phyloP scores from a whole-genome alignment of 1,284 basidiomycete genomes.

The Fomitiporia mediterranea region DNA sequence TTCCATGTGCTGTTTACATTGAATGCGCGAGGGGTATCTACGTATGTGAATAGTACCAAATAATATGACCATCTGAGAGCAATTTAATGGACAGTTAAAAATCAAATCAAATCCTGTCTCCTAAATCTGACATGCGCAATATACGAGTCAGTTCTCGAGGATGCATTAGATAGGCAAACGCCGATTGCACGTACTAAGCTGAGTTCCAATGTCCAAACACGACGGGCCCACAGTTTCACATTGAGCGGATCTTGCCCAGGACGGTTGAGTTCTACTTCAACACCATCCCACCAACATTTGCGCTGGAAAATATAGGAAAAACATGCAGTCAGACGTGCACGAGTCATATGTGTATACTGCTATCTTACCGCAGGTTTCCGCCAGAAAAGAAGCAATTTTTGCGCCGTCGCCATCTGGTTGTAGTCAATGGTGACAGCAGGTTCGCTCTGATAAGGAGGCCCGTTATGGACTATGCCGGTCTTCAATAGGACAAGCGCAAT shows the following conservation, averaged over 20 bases:
- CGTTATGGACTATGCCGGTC: slow-evolving; percentile 84
- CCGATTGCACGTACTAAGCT: slow-evolving; percentile 79
- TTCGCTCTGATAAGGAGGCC: slow-evolving; percentile 47
- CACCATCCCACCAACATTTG: slow-evolving; percentile 99
- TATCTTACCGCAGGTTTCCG: slow-evolving; percentile 90
- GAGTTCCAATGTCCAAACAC: slow-evolving; percentile 98
- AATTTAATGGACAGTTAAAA: not conserved
- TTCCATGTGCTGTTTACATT: slow-evolving; percentile 3
- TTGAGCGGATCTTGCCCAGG: slow-evolving; percentile 47
- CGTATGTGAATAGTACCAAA: not conserved
- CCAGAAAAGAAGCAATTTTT: slow-evolving; percentile 98
- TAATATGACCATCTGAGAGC: too few species aligned
- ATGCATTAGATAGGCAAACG: too few species aligned
- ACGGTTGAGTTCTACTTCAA: slow-evolving; percentile 77
- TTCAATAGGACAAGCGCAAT: slow-evolving; percentile 97
- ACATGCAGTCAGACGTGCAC: slow-evolving; percentile 13
- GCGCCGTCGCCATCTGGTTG: slow-evolving; percentile 92
- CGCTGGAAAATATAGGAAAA: slow-evolving; percentile 47
- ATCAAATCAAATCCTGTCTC: too few species aligned
- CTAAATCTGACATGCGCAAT: slow-evolving; percentile 5
- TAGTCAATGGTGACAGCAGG: slow-evolving; percentile 79
- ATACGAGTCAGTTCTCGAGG: not conserved
- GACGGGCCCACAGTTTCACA: slow-evolving; percentile 91
- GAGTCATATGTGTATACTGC: not conserved
- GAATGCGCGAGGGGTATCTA: slow-evolving; percentile 3